Evolutionary conservation across 371 early-diverging fungal genomes (phyloP), one percentile per base, ranked within the genome.

Genomic region (Syncephalastrum monosporum): DNA sequence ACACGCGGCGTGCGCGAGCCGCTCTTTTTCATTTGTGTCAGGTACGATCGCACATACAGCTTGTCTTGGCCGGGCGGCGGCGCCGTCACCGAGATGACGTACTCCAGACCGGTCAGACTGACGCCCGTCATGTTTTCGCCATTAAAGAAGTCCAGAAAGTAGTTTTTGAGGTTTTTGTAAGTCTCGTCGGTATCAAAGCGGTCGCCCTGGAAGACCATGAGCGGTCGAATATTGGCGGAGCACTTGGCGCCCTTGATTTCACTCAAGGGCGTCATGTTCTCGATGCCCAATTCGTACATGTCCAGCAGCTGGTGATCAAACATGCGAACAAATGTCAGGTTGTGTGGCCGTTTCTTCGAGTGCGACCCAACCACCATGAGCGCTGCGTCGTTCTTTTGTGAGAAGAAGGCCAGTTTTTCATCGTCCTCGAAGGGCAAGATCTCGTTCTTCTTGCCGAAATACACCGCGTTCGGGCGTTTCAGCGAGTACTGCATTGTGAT

Each of bases 371-470:
- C 71, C 41, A 92, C 86, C 63, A 97, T 82, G 23, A 96, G 80
- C 1, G 96, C 86, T 50, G 94, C 82, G 75, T 98, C 97, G 75
- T 96, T 98, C 80, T 96, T 97, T 64, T 87, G 85, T 19, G 92
- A 87, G 51, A 96, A 89, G 63, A 97, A 97, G 72, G 98, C 96
- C 27, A 97, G 74, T 50, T 88, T 84, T 41, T 90, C 84, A 15
- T 91, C 88, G 64, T 96, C 94, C 53, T 98, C 99, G 67, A 99
- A 99, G 10, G 98, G 99, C 51, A 91, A 92, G 58, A 98, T 82
- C 60, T 93, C 90, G 68, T 98, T 98, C 75, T 93, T 95, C 68
- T 94, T 95, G 52, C 83, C 74, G 68, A 98, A 96, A 57, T 89
- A 83, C 53, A 94, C 74, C 14, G 88, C 94, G 53, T 95, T 78